phyloP scores from a whole-genome alignment of 257 asterid species.

The Catharanthus roseus region DNA sequence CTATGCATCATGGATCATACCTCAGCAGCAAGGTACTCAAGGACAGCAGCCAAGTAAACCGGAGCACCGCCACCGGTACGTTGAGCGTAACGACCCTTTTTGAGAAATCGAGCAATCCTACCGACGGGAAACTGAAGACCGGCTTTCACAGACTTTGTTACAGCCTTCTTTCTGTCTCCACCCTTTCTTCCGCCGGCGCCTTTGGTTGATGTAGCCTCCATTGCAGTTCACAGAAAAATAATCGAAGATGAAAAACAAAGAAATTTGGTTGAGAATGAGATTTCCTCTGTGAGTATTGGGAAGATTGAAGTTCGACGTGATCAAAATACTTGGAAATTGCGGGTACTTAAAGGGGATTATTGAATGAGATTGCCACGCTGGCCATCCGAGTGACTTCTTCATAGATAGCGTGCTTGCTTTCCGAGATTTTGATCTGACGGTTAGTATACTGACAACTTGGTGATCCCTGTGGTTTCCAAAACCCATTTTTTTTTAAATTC shows the following conservation, averaged over 20 bases:
- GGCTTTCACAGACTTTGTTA: constrained; percentile 24
- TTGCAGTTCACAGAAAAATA: not conserved
- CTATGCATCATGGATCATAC: too few species aligned
- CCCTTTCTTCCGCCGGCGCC: constrained; percentile 29
- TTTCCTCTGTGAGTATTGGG: too few species aligned
- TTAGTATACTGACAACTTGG: not conserved
- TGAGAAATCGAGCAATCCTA: constrained; percentile 22
- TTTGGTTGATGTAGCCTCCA: constrained; percentile 17
- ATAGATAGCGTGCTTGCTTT: not conserved
- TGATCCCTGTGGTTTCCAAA: not conserved
- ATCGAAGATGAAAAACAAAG: not conserved
- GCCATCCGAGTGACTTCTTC: constrained; percentile 1
- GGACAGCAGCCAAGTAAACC: constrained; percentile 27
- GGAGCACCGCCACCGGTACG: constrained; percentile 30
- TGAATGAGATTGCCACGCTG: constrained; percentile 14
- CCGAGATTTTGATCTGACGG: constrained; percentile 1
- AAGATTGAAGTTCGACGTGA: not conserved
- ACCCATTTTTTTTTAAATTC: too few species aligned
- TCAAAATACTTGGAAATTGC: too few species aligned
- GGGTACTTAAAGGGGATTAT: not conserved
- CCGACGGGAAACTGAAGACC: constrained; percentile 32
- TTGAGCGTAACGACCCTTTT: constrained; percentile 29
- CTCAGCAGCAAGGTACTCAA: constrained; percentile 34
- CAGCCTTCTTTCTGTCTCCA: constrained; percentile 25
- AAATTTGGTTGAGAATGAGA: not conserved